These are phyloP conservation scores for Chlamydomonas applanata DNA, from an alignment of 139 green algal genomes.

Conservation along the genomic window DNA sequence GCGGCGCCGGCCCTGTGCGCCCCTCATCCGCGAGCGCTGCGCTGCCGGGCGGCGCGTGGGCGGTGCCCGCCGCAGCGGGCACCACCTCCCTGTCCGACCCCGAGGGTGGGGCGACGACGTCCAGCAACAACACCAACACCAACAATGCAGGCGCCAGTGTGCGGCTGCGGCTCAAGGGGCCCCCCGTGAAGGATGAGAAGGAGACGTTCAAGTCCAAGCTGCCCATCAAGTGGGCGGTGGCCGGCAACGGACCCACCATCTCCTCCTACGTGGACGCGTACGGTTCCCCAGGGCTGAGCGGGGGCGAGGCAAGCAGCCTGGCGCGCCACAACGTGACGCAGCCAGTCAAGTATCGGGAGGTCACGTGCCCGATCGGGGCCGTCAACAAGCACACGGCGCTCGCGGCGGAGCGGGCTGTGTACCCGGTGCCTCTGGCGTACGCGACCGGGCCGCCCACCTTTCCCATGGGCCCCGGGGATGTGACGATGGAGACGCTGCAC, in stretches of 20 bases:
- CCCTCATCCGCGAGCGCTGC: no score
- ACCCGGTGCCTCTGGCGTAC: slow-evolving; percentile 32
- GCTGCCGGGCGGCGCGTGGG: no score
- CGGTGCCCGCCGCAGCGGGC: no score
- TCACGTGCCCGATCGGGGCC: slow-evolving; percentile 26
- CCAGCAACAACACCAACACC: no score
- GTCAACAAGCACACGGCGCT: slow-evolving; percentile 35
- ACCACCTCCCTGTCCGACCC: no score
- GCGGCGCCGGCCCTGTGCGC: no score
- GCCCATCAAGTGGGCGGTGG: slow-evolving; percentile 28
- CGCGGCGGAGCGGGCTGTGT: slow-evolving; percentile 3
- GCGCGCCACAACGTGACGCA: not conserved
- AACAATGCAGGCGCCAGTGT: no score
- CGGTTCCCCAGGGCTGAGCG: slow-evolving; percentile 12
- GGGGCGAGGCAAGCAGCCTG: not conserved
- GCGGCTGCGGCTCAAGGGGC: not conserved
- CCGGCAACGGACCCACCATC: not conserved
- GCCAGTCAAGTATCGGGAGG: slow-evolving; percentile 9
- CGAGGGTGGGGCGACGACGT: no score
- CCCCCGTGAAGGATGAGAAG: not conserved
- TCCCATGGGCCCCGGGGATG: not conserved
- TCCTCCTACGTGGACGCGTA: slow-evolving; percentile 22
- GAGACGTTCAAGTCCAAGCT: slow-evolving; percentile 21
- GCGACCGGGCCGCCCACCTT: slow-evolving; percentile 4
- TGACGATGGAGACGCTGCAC: slow-evolving; percentile 15